Conservation (phyloP, 164 flowering plant genomes). For the Umbilicus rupestris region DNA sequence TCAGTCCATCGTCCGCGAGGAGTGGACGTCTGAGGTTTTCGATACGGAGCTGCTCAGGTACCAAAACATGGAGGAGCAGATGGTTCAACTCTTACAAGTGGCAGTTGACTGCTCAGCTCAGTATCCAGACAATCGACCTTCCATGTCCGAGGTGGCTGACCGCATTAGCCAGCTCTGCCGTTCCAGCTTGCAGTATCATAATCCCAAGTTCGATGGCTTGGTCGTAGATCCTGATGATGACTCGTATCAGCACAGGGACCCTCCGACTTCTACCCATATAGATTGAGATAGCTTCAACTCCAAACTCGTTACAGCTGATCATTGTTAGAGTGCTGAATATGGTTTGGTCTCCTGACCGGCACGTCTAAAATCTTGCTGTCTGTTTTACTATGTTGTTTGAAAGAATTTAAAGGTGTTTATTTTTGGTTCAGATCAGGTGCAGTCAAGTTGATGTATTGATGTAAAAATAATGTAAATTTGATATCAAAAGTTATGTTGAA, state of each 20-base stretch:
- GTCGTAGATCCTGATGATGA: slow-evolving; percentile 4
- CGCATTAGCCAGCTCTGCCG: neutral
- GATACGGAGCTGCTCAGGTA: slow-evolving; percentile 5
- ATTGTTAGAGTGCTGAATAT: neutral
- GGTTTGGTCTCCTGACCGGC: neutral
- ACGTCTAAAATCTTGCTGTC: neutral
- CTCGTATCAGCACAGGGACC: slow-evolving; percentile 6
- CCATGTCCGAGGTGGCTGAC: slow-evolving; percentile 3
- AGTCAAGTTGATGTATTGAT: no score
- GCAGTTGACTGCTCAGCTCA: slow-evolving; percentile 6
- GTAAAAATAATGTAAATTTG: no score
- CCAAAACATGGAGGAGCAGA: slow-evolving; percentile 4
- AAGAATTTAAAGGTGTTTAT: no score
- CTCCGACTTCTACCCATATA: neutral
- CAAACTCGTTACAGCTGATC: neutral
- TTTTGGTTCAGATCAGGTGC: no score
- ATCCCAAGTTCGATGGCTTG: neutral
- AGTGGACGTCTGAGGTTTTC: slow-evolving; percentile 7
- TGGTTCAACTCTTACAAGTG: slow-evolving; percentile 6
- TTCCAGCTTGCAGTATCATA: neutral
- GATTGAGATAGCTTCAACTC: neutral
- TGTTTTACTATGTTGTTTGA: neutral
- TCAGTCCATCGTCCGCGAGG: slow-evolving; percentile 7
- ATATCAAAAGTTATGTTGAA: no score
- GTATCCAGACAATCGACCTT: slow-evolving; percentile 5